Evolutionary conservation across 345 rosid genomes (phyloP).

Genomic region (Aquilaria malaccensis): DNA sequence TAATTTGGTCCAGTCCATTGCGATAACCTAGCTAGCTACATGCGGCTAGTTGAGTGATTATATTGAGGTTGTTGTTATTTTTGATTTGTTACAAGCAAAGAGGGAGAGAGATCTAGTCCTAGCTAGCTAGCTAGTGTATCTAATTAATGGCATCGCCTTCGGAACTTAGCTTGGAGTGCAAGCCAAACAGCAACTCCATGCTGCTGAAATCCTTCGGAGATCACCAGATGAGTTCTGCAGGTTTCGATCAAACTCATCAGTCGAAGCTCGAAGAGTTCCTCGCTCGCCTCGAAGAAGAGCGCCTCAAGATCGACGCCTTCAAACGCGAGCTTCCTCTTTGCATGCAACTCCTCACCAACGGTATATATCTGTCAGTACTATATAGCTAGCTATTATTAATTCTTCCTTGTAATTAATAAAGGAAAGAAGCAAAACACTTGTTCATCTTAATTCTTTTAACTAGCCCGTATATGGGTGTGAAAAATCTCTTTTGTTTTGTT

Average conservation of each 20-base stretch:
- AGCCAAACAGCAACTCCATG: constrained; percentile 83
- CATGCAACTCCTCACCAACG: constrained; percentile 97
- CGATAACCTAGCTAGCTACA: too few relatives aligned
- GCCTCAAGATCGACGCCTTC: constrained; percentile 94
- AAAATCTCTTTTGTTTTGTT: too few relatives aligned
- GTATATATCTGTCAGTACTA: constrained; percentile 23
- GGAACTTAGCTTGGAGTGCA: constrained; percentile 77
- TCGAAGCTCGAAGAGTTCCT: constrained; percentile 77
- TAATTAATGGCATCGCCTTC: constrained; percentile 62
- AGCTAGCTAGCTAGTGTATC: neutral
- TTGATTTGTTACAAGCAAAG: neutral
- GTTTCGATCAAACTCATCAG: constrained; percentile 40
- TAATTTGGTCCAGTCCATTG: too few relatives aligned
- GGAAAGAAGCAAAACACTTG: too few relatives aligned
- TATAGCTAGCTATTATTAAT: neutral
- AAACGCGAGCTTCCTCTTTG: constrained; percentile 99
- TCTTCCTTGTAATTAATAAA: neutral
- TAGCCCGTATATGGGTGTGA: too few relatives aligned
- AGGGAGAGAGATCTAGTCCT: neutral
- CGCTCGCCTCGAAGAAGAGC: constrained; percentile 79
- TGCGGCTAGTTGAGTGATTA: neutral
- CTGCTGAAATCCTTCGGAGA: constrained; percentile 81
- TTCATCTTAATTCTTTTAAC: too few relatives aligned
- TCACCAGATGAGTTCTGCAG: constrained; percentile 18
- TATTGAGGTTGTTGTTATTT: neutral